Base-by-base conservation (phyloP, 352 stramenopile species). In the Phytophthora uliginosa region DNA sequence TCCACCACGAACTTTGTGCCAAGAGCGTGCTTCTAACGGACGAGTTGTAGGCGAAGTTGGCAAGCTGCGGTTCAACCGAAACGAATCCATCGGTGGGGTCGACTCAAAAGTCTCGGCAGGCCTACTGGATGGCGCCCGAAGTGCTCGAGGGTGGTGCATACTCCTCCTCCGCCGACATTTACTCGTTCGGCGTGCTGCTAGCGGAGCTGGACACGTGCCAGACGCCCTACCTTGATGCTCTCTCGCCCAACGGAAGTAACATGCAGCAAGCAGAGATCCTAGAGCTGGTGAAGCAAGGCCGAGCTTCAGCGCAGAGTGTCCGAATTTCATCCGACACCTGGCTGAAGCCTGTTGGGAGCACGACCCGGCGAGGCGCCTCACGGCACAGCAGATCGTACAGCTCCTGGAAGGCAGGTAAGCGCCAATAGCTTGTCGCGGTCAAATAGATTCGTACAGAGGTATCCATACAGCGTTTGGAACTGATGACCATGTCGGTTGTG, bases 161-260 rank as follows among this genome's bases (percentile, higher is more conserved):
- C 28, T 88, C 79, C 0, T 69, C 86, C 24, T 83, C 87, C 51
- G 67, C 82, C 10, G 84, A 92, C 55, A 83, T 92, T 55, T 92
- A 84, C 66, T 70, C 84, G 33, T 88, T 89, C 26, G 84, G 84
- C 48, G 79, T 84, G 36, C 76, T 91, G 8, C 63, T 90, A 2
- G 33, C 54, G 20, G 80, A 89, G 45, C 40, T 90, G 24, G 84
- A 90, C 33, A 74, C 71, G 2, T 74, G 71, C 7, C 20, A 67
- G 26, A 36, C 10, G 12, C 65, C 71, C 2, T 77, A 74, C 34
- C 67, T 61, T 20, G 65, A 77, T 15, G 65, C 50, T 59, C 45
- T 40, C 38, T 59, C 54, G 8, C 55, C 55, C 4, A 64, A 47
- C n/a, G 70, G 65, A 17, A 36, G 17, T 18, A 57, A n/a, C 26